phyloP scores from a whole-genome alignment of 768 basidiomycete genomes.

The Leucosporidium yakuticum region DNA sequence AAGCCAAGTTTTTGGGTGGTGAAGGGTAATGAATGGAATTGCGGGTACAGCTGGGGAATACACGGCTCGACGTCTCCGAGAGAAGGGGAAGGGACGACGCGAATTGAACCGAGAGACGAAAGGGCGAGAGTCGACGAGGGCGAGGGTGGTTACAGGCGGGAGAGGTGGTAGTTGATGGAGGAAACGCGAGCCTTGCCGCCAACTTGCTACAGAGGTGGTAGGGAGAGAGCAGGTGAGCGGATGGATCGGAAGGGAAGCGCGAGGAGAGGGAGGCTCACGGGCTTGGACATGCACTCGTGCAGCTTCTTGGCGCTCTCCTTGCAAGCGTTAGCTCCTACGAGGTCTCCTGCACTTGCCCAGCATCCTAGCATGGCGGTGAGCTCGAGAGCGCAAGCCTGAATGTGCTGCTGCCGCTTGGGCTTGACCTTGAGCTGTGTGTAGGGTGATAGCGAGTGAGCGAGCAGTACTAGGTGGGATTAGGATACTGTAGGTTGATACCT shows the following conservation, averaged over 20 bases:
- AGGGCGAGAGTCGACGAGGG: neutral
- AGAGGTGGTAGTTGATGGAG: conserved; percentile 81
- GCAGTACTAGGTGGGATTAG: neutral
- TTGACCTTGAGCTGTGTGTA: conserved; percentile 25
- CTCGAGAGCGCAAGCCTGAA: conserved; percentile 58
- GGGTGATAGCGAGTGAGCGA: neutral
- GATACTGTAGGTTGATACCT: conserved; percentile 6
- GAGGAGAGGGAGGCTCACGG: conserved; percentile 52
- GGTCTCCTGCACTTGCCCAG: conserved; percentile 70
- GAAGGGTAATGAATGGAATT: too few relatives aligned
- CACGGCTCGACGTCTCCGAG: too few relatives aligned
- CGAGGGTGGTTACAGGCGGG: conserved; percentile 4
- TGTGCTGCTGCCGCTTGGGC: conserved; percentile 24
- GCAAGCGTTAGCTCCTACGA: conserved; percentile 55
- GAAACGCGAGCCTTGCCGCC: conserved; percentile 60
- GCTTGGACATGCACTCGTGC: conserved; percentile 76
- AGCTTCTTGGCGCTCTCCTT: conserved; percentile 56
- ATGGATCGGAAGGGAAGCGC: conserved; percentile 3
- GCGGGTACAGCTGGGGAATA: too few relatives aligned
- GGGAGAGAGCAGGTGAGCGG: conserved; percentile 9
- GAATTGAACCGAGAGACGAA: neutral
- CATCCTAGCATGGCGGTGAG: conserved; percentile 75
- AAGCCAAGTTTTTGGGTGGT: neutral
- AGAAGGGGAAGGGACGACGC: neutral
- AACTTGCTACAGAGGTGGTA: neutral